Base-by-base conservation (phyloP, 2,329 filamentous ascomycete genomes). In the Penicillium sp. region DNA sequence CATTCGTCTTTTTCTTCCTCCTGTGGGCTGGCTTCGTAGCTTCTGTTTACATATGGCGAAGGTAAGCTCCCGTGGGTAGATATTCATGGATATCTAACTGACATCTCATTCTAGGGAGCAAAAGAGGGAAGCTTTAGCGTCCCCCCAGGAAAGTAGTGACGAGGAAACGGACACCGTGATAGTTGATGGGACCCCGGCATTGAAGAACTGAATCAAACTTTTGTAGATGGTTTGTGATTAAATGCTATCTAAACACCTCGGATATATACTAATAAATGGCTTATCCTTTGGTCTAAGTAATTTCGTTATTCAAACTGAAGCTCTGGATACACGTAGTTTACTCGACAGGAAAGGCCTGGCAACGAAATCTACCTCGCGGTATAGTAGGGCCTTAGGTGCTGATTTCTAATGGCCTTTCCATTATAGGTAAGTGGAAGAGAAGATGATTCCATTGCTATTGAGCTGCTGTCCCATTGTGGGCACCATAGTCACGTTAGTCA, bases 1-100 rank as follows among this genome's bases (percentile, higher is more conserved):
- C 78, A 2, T 74, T 82, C 48, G 75, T 73, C 0, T 82, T 82
- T 50, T 75, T 77, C 37, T 68, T 79, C 43, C 64, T 80, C 4
- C 69, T 80, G 23, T 82, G 78, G 79, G 60, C 64, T 41, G 65
- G 66, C 0, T 71, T 70, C 27, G 50, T 71, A 21, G 35, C 62
- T 9, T 50, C 67, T 4, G 41, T 68, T 43, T 10, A 69, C 2
- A 46, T 70, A 42, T 56, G 67, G 49, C 52, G 59, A 61, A 55
- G 65, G 61, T 68, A 57, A 43, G 27, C 7, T 19, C 10, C 15
- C 2, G 3, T 50, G 2, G 15, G 4, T 4, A 25, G 2, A 5
- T 12, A 23, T 21, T 21, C 5, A n/a, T 54, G 21, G 38, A 25
- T 5, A 51, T 38, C 13, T 8, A 37, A n/a, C 61, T 56, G 25